Evolutionary conservation across 306 rosid genomes (phyloP).

Genomic region (Cucurbita maxima): DNA sequence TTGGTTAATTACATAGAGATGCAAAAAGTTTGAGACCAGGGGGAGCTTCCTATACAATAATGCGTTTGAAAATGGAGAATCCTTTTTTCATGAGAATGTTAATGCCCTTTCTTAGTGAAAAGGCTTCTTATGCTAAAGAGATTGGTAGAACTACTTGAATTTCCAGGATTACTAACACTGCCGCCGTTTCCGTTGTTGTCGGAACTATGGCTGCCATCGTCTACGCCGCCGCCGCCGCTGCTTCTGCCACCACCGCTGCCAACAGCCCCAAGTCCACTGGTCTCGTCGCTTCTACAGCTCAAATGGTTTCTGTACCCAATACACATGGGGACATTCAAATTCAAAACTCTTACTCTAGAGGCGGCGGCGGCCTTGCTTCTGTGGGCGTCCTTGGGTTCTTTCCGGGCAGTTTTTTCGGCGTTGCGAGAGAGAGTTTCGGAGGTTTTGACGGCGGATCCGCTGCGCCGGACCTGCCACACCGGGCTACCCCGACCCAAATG

Average conservation of each 20-base stretch:
- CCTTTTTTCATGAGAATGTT: not conserved
- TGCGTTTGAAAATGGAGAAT: not conserved
- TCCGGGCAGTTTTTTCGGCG: constrained; percentile 21
- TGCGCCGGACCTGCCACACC: constrained; percentile 77
- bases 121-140: constrained; percentile 64
- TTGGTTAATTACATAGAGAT: not conserved
- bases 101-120: constrained; percentile 57
- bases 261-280: constrained; percentile 15
- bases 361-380: constrained; percentile 21
- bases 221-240: not conserved
- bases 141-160: constrained; percentile 26
- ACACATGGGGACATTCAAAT: constrained; percentile 72
- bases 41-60: constrained; percentile 1
- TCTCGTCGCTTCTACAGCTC: constrained; percentile 58
- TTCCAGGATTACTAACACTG: constrained; percentile 11
- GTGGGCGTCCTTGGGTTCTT: constrained; percentile 22
- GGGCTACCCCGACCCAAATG: constrained; percentile 86
- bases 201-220: not conserved
- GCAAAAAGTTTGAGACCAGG: not conserved
- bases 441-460: constrained; percentile 15
- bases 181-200: not conserved
- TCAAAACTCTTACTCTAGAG: constrained; percentile 41
- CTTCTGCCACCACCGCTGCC: not conserved
- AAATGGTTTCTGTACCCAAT: constrained; percentile 54
- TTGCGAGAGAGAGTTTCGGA: constrained; percentile 13